Percentiles rank a stretch among this genome's conserved stretches.
Conservation (phyloP, 768 basidiomycete species). For the Rhizopogon vinicolor region DNA sequence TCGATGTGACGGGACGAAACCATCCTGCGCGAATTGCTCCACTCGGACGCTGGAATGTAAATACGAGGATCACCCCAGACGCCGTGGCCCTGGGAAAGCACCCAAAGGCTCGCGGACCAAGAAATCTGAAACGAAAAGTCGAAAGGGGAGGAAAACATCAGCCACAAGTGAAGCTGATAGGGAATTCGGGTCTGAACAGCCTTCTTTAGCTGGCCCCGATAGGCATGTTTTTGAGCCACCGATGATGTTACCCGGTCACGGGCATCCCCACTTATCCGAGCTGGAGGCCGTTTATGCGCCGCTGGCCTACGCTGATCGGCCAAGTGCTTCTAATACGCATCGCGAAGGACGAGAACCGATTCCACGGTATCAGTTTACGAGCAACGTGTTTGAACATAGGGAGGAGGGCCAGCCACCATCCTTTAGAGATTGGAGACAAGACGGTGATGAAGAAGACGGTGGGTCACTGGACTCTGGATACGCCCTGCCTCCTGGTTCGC, state of each 20-base stretch:
- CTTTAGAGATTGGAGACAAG: not conserved
- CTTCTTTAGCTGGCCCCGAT: not conserved
- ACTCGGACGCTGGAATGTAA: constrained; percentile 47
- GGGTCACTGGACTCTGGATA: not conserved
- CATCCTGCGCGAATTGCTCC: constrained; percentile 59
- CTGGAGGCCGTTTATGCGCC: not conserved
- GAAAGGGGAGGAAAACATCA: constrained; percentile 9
- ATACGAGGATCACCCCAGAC: constrained; percentile 47
- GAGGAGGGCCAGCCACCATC: not conserved
- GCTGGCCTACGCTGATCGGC: constrained; percentile 1
- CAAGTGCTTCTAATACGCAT: not conserved
- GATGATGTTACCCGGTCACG: not conserved
- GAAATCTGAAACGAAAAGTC: constrained; percentile 28
- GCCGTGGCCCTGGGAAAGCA: constrained; percentile 75
- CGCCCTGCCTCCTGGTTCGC: not conserved
- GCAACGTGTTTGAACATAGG: not conserved
- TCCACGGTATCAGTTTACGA: not conserved
- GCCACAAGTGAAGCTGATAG: constrained; percentile 1
- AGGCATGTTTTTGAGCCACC: constrained; percentile 1
- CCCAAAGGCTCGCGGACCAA: constrained; percentile 53
- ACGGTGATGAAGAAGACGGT: not conserved
- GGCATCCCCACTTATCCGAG: not conserved
- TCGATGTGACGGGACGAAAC: constrained; percentile 63
- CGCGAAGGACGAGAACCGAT: not conserved
- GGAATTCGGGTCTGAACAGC: not conserved